phyloP scores from a whole-genome alignment of 2,329 filamentous ascomycete genomes.

The Thelonectria discophora region DNA sequence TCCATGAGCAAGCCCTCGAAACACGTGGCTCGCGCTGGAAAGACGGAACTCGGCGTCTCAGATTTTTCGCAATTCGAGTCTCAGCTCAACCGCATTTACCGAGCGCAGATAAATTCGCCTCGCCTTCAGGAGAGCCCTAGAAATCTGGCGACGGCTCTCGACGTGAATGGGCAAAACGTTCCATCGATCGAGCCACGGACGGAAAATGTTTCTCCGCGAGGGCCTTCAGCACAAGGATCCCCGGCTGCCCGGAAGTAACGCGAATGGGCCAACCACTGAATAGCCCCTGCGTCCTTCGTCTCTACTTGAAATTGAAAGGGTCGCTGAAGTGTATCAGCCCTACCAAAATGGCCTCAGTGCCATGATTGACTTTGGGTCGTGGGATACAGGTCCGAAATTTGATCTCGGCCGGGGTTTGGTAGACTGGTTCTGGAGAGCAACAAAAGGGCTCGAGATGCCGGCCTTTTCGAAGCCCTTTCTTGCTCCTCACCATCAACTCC shows the following conservation, averaged over 20 bases:
- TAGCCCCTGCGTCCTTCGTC: constrained; percentile 14
- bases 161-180: constrained; percentile 14
- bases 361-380: constrained; percentile 3
- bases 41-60: no score
- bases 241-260: constrained; percentile 15
- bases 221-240: no score
- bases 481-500: constrained; percentile 10
- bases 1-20: no score
- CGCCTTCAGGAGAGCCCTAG: neutral
- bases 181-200: constrained; percentile 35
- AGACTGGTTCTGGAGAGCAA: neutral
- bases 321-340: constrained; percentile 38
- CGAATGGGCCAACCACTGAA: constrained; percentile 13
- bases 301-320: constrained; percentile 40
- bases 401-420: neutral
- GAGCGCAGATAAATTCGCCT: constrained; percentile 11
- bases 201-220: constrained; percentile 21
- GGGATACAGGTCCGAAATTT: constrained; percentile 30
- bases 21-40: neutral
- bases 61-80: neutral
- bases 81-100: neutral
- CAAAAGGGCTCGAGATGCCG: constrained; percentile 6
- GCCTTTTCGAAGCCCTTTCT: neutral
- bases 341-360: constrained; percentile 38
- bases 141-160: constrained; percentile 1